phyloP scores from a whole-genome alignment of 192 early-diverging fungal species.

The Backusella circina region DNA sequence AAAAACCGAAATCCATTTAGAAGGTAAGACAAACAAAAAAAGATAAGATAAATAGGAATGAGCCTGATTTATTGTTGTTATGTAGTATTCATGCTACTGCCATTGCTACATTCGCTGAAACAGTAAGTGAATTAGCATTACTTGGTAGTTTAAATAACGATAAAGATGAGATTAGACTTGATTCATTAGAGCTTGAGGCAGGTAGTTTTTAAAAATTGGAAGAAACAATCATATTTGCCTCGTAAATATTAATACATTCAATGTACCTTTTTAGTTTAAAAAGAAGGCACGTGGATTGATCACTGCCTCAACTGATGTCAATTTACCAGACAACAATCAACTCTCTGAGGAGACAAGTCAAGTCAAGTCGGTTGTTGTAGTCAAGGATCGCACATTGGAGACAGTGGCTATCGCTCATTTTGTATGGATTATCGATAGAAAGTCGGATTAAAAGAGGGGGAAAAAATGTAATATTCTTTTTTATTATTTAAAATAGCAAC shows the following conservation, averaged over 20 bases:
- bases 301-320: slow-evolving; percentile 35
- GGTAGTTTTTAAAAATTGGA: background rate
- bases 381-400: slow-evolving; percentile 45
- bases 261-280: slow-evolving; percentile 25
- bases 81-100: slow-evolving; percentile 46
- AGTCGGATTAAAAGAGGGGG: slow-evolving; percentile 1
- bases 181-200: slow-evolving; percentile 48
- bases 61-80: background rate
- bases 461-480: background rate
- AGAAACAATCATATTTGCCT: no score
- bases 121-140: slow-evolving; percentile 44
- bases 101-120: slow-evolving; percentile 53
- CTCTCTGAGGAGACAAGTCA: background rate
- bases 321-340: background rate
- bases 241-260: background rate
- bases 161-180: slow-evolving; percentile 38
- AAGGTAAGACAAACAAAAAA: slow-evolving; percentile 21
- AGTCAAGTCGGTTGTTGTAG: slow-evolving; percentile 27
- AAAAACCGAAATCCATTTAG: slow-evolving; percentile 46
- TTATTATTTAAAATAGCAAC: background rate
- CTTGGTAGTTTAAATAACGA: slow-evolving; percentile 41
- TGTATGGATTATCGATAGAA: slow-evolving; percentile 41
- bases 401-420: slow-evolving; percentile 44
- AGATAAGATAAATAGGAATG: background rate
- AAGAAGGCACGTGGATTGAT: slow-evolving; percentile 40